phyloP scores from a whole-genome alignment of 768 basidiomycete species.

The Panus rudis region DNA sequence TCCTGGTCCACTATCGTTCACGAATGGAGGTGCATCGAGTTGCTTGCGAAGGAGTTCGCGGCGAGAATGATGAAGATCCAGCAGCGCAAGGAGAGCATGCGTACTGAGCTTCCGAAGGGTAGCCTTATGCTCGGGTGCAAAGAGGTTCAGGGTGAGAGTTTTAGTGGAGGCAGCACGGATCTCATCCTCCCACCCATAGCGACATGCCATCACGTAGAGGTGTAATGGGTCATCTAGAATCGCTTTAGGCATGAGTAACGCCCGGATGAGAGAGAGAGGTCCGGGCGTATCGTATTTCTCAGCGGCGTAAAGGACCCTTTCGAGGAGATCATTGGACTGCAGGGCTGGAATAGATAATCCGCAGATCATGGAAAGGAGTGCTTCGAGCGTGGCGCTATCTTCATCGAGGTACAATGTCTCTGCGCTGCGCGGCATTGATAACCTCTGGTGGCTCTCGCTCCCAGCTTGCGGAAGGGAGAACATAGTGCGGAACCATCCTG shows the following conservation, averaged over 20 bases:
- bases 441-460: background rate
- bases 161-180: conserved; percentile 45
- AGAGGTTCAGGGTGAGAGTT: conserved; percentile 48
- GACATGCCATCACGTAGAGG: conserved; percentile 28
- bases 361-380: conserved; percentile 53
- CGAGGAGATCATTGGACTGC: conserved; percentile 45
- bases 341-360: conserved; percentile 47
- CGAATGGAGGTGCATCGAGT: conserved; percentile 53
- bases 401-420: conserved; percentile 51
- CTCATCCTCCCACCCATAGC: conserved; percentile 55
- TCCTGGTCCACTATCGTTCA: conserved; percentile 39
- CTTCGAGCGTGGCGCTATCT: conserved; percentile 46
- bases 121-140: conserved; percentile 36
- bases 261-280: conserved; percentile 51
- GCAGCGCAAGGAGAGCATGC: conserved; percentile 44
- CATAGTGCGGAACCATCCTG: conserved; percentile 58
- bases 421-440: conserved; percentile 5
- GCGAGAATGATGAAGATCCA: conserved; percentile 47
- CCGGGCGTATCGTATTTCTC: conserved; percentile 72
- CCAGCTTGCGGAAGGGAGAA: conserved; percentile 46
- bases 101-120: conserved; percentile 43
- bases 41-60: conserved; percentile 42
- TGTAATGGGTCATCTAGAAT: conserved; percentile 30
- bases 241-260: conserved; percentile 45
- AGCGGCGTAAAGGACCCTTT: conserved; percentile 51